Conservation (phyloP, 257 asterid species). For the Anisodus acutangulus region DNA sequence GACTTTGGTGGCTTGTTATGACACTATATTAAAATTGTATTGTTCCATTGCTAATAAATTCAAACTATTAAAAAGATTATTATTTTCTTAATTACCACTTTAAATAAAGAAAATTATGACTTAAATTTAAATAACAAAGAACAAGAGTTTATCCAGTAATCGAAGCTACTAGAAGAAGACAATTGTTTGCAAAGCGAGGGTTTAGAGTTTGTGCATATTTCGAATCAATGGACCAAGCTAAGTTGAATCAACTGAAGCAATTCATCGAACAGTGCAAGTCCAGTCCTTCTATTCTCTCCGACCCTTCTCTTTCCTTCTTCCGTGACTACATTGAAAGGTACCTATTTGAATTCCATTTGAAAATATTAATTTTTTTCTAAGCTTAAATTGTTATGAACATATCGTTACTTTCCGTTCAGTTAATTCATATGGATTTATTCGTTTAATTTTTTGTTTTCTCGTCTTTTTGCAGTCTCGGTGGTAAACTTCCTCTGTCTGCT, state of each 20-base stretch:
- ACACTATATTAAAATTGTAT: too few relatives aligned
- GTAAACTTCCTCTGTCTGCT: constrained; percentile 65
- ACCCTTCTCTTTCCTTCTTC: constrained; percentile 83
- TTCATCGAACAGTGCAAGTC: constrained; percentile 68
- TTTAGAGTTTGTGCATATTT: not conserved
- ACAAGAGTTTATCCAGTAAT: constrained; percentile 21
- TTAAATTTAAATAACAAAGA: not conserved
- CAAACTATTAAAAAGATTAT: too few relatives aligned
- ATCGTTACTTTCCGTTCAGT: too few relatives aligned
- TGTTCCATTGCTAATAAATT: too few relatives aligned
- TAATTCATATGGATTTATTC: not conserved
- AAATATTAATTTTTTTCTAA: not conserved
- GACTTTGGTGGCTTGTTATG: too few relatives aligned
- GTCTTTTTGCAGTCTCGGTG: constrained; percentile 72
- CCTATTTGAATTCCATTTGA: not conserved
- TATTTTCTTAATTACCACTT: too few relatives aligned
- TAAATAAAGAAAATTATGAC: too few relatives aligned
- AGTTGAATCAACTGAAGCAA: constrained; percentile 55
- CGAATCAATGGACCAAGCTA: constrained; percentile 63
- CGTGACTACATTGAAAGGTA: constrained; percentile 80
- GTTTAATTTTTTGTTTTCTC: not conserved
- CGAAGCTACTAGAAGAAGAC: constrained; percentile 36
- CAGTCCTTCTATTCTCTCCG: constrained; percentile 64
- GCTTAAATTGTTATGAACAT: not conserved
- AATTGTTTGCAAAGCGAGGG: not conserved